phyloP scores from a whole-genome alignment of 768 basidiomycete species.

The Phaffia tasmanica region DNA sequence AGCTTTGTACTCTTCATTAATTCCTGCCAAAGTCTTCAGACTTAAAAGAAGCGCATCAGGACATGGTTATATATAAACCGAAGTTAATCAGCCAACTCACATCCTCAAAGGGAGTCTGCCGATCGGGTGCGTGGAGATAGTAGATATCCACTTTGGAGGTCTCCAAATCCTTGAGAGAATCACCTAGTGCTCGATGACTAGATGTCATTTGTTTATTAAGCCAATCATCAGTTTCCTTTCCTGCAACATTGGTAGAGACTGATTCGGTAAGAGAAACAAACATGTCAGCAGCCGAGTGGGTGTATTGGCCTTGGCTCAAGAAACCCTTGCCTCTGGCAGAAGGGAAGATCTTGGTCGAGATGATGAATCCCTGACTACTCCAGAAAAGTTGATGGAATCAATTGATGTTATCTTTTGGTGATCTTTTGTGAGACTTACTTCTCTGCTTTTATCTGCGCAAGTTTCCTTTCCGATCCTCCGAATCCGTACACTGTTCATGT shows the following conservation, averaged over 20 bases:
- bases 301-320: neutral
- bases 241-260: no score
- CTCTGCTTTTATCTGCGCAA: constrained; percentile 6
- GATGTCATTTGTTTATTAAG: no score
- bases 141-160: constrained; percentile 45
- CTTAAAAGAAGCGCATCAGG: constrained; percentile 43
- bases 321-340: neutral
- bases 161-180: constrained; percentile 42
- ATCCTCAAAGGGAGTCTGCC: constrained; percentile 10
- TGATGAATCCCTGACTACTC: neutral
- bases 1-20: constrained; percentile 46
- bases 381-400: neutral
- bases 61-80: constrained; percentile 17
- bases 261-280: no score
- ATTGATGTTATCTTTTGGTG: neutral
- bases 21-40: constrained; percentile 44
- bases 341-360: constrained; percentile 11
- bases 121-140: constrained; percentile 44
- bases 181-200: neutral
- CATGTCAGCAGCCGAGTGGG: neutral
- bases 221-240: no score
- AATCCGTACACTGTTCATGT: constrained; percentile 39
- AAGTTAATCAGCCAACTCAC: neutral
- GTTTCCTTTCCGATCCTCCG: constrained; percentile 46
- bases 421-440: neutral